Evolutionary conservation across 148 eudicot species (phyloP), one percentile per base, ranked within the genome.

Genomic region (Fallopia convolvulus): DNA sequence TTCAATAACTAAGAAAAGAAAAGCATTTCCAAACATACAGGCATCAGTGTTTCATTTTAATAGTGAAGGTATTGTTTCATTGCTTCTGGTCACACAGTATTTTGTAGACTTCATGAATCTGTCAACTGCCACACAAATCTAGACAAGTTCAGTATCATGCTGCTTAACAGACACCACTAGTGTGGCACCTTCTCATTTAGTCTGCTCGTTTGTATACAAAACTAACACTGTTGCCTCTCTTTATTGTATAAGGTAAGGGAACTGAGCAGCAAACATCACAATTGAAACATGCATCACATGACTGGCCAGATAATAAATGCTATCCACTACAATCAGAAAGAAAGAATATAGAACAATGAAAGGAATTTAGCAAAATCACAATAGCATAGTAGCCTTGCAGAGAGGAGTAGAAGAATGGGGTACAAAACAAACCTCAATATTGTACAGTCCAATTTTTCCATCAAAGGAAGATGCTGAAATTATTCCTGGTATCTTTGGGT

Each of bases 401-500:
- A 17, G 6, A 41, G 74, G 26, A 46, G 30, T n/a, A 73, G 1
- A 73, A 48, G 41, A 20, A 20, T 26, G 53, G 76, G 20, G 5
- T 15, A 21, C 72, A 58, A 53, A 82, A 75, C 82, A 70, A 74
- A 96, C 99, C 99, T 96, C 99, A 36, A 93, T 86, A 77, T 93
- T 96, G 79, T 96, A 96, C 49, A 96, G 58, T 46, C 95, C 94
- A 78, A 96, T 88, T 85, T 91, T 96, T 75, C 99, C 99, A 82
- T 93, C 98, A 86, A 90, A 96, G 41, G 99, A 96, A 63, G 99
- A 96, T 72, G 99, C 98, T 78, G 99, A 93, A 73, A 96, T 93
- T 80, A 96, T 84, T 77, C 99, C 99, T 2, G 94, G 94, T 78
- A 91, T 87, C 84, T 91, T 93, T 1, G 92, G 86, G 83, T 96